Evolutionary conservation across 495 filamentous ascomycete genomes (phyloP), one percentile per base, ranked within the genome.

Genomic region (Aspergillus taichungensis): DNA sequence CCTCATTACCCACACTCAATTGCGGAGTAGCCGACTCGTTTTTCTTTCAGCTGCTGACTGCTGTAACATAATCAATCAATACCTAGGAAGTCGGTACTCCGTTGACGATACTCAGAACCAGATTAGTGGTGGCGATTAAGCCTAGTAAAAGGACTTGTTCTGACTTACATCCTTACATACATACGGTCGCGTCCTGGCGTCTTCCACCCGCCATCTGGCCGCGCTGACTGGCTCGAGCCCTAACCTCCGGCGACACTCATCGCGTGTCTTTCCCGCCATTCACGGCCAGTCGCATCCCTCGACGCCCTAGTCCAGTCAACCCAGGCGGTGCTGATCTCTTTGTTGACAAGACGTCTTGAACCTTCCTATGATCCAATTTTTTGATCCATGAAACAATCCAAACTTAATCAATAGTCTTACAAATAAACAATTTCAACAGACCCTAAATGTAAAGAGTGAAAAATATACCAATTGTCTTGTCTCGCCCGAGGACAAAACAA

Each of bases 11-110:
- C 47, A 47, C 40, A 50, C 34, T 24, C 18, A 24, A 24, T 24
- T 56, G 46, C 54, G 44, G 47, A 50, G 44, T 53, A 46, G 31
- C 42, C 42, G 51, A 50, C 43, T 44, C 42, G 30, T 24, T 29
- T 37, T 29, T 37, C 47, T 52, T 50, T 56, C 50, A 56, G 49
- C 53, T 56, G 53, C 43, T 49, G 46, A 52, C 53, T 50, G 46
- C 42, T 24, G 18, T 24, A 24, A 24, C 18, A 2, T 24, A 24
- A 24, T 24, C 18, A 24, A 24, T 24, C 18, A 24, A 24, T 24
- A 24, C 18, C 18, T 24, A 24, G 18, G 18, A 2, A 24, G 18
- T 24, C 2, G 18, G 18, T 24, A 24, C 18, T 24, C 18, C 4
- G 18, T 24, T 24, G 18, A 24, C 18, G 18, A 24, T 24, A 24